Conservation (phyloP, 257 asterid species). For the Nemophila menziesii region DNA sequence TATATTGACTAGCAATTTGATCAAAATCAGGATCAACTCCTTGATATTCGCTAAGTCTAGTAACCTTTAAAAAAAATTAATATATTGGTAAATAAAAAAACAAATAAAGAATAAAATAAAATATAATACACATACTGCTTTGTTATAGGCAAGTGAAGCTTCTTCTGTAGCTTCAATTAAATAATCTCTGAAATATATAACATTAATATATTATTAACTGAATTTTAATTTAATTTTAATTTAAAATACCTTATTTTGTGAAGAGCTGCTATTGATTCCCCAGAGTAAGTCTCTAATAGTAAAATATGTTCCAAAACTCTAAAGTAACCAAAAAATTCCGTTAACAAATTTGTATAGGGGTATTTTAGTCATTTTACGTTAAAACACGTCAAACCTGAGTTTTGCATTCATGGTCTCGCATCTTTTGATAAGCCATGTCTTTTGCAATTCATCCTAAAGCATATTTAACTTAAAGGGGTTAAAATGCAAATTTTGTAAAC, state of each 20-base stretch:
- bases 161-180: constrained; percentile 87
- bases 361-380: too few relatives aligned
- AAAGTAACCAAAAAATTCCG: constrained; percentile 13
- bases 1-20: constrained; percentile 82
- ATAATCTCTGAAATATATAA: constrained; percentile 55
- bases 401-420: constrained; percentile 98
- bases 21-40: constrained; percentile 98
- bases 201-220: constrained; percentile 6
- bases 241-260: constrained; percentile 71
- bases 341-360: too few relatives aligned
- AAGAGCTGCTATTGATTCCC: constrained; percentile 85
- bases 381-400: constrained; percentile 49
- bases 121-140: constrained; percentile 68
- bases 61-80: constrained; percentile 28
- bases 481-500: too few relatives aligned
- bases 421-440: constrained; percentile 93
- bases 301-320: constrained; percentile 90
- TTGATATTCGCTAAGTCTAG: constrained; percentile 88
- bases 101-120: too few relatives aligned
- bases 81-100: too few relatives aligned
- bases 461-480: constrained; percentile 18
- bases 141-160: constrained; percentile 88
- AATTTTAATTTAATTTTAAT: constrained; percentile 2
- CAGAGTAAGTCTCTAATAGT: constrained; percentile 81
- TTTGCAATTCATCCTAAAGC: constrained; percentile 95